A percentile compares a stretch with the other conserved stretches of the same genome.
Conservation (phyloP, 768 basidiomycete species). For the Tephrocybe sp. region DNA sequence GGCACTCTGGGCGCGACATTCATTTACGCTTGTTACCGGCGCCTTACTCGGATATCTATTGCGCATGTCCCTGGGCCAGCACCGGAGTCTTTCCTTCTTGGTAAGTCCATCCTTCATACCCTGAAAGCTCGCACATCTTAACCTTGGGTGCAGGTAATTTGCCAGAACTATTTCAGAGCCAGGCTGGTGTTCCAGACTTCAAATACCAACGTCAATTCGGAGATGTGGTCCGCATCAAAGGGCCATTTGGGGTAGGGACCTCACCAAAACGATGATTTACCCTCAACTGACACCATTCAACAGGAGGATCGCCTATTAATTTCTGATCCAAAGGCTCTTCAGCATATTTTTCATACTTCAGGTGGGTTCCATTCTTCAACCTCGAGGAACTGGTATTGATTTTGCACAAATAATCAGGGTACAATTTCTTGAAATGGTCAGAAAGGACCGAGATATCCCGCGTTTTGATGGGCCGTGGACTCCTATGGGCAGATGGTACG, state of each 20-base stretch:
- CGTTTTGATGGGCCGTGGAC: conserved; percentile 50
- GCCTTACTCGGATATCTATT: conserved; percentile 38
- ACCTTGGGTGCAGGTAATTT: conserved; percentile 40
- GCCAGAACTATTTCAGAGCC: conserved; percentile 48
- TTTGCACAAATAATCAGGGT: too few species aligned
- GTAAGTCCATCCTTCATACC: conserved; percentile 25
- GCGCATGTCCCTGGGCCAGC: conserved; percentile 48
- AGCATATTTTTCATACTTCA: conserved; percentile 55
- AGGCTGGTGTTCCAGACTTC: conserved; percentile 53
- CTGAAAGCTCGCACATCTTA: not conserved
- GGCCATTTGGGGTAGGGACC: conserved; percentile 42
- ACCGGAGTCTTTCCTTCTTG: conserved; percentile 48
- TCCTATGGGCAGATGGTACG: conserved; percentile 58
- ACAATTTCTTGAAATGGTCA: conserved; percentile 52
- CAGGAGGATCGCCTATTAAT: conserved; percentile 55
- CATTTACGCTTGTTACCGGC: conserved; percentile 32
- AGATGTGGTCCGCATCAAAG: conserved; percentile 51
- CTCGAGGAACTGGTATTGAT: too few species aligned
- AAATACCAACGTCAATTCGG: conserved; percentile 52
- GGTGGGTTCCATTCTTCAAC: too few species aligned
- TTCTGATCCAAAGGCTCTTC: conserved; percentile 59
- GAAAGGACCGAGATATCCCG: conserved; percentile 50
- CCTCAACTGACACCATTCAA: not conserved
- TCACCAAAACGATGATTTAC: not conserved
- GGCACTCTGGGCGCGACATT: conserved; percentile 16